Conservation (phyloP, 257 asterid species). For the Ballota nigra region DNA sequence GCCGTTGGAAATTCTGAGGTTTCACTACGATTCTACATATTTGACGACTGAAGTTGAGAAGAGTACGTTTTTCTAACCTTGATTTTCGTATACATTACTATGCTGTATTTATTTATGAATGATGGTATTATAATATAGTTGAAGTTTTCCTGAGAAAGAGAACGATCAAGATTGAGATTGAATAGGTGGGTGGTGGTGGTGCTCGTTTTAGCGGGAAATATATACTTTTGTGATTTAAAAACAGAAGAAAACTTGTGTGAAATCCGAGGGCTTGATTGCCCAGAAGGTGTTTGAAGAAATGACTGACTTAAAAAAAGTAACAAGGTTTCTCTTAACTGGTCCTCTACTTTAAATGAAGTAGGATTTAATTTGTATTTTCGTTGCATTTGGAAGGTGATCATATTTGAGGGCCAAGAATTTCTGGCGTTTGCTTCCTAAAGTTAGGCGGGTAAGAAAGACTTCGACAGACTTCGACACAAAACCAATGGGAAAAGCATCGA, state of each 20-base stretch:
- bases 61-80: background rate
- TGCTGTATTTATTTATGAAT: background rate
- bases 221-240: background rate
- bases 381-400: constrained; percentile 1
- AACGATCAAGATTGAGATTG: background rate
- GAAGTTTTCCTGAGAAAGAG: background rate
- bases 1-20: background rate
- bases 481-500: constrained; percentile 89
- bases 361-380: background rate
- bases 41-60: background rate
- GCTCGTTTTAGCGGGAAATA: background rate
- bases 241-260: background rate
- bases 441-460: background rate
- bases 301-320: constrained; percentile 15
- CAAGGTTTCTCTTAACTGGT: background rate
- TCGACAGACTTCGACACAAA: constrained; percentile 18
- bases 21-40: background rate
- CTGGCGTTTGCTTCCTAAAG: background rate
- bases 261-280: constrained; percentile 20
- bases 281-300: constrained; percentile 35
- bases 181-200: background rate
- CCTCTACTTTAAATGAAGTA: background rate
- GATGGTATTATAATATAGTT: background rate
- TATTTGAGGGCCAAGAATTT: background rate
- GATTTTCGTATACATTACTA: background rate